These are phyloP conservation scores for Rhodomyrtus psidioides DNA, from an alignment of 441 rosid genomes.

Conservation along the genomic window DNA sequence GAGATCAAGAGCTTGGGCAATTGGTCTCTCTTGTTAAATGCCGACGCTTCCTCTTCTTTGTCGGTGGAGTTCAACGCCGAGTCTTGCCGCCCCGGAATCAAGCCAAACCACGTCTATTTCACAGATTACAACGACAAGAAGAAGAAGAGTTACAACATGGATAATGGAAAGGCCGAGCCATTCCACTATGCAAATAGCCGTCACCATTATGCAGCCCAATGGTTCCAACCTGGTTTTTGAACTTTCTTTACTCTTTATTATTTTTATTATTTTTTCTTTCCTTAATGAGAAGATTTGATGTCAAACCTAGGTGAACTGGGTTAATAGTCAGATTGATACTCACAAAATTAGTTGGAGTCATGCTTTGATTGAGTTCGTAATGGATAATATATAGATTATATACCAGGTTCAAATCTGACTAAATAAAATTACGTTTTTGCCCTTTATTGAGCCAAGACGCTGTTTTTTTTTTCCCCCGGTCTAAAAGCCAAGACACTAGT, in stretches of 20 bases:
- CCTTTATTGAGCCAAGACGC: no score
- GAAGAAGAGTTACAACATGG: background rate
- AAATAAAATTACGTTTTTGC: no score
- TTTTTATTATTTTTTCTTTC: rapidly evolving
- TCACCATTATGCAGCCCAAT: background rate
- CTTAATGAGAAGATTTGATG: no score
- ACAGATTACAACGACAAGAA: background rate
- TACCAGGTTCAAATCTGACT: no score
- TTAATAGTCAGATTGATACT: no score
- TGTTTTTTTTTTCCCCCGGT: no score
- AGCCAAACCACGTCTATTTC: background rate
- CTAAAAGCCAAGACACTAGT: no score
- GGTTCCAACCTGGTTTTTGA: background rate
- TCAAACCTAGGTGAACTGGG: no score
- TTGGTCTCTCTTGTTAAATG: background rate
- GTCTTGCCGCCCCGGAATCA: background rate
- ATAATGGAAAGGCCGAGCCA: background rate
- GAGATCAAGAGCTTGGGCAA: background rate
- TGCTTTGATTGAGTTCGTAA: no score
- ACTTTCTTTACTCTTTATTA: background rate
- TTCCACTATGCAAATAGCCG: background rate
- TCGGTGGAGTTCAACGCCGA: background rate
- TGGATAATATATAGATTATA: no score
- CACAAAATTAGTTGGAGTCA: no score
- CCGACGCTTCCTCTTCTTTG: background rate